Evolutionary conservation across 331 rosid species (phyloP), one percentile per base, ranked within the genome.

Genomic region (Malus hybrid): DNA sequence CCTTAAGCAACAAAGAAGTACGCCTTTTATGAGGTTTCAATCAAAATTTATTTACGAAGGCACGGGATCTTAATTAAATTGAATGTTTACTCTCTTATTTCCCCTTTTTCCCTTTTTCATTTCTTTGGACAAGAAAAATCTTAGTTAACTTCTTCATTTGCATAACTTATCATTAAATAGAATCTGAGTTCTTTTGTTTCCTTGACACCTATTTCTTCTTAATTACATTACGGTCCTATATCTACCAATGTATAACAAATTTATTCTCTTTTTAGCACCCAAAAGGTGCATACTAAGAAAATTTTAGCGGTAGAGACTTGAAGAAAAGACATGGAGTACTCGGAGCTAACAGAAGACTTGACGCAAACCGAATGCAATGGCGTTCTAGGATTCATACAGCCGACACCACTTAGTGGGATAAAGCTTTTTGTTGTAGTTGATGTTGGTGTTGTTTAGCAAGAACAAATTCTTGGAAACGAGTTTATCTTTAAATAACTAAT

Each of bases 401-500:
- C 44, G 12, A 39, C 44, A 39, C 44, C 44, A 39, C 44, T 39
- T 39, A 2, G 44, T 39, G 12, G 44, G 44, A 39, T 39, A 39
- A 9, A 9, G 44, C 44, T 39, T 28, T 28, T 39, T 39, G 12
- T 9, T 39, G 44, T 39, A 39, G 44, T 39, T 39, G 44, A 39
- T 39, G 44, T 9, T 39, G 44, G 8, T 36, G 42, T 39, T 39
- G 44, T 4, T 59, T 20, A 4, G 31, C 75, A 4, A 22, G 12
- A 12, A 55, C 22, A 55, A 54, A 69, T 19, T 29, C 64, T 10
- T 29, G 7, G 3, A 70, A 54, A 52, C 20, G 11, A 70, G 13
- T 12, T 1, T 52, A 60, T 75, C 77, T 54, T 71, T 44, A 52
- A 67, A 50, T n/a, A 70, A 64, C 62, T n/a, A 52, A 76, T 34